Evolutionary conservation across 352 stramenopile species (phyloP), one percentile per base, ranked within the genome.

Genomic region (Globisporangium heterothallicum): DNA sequence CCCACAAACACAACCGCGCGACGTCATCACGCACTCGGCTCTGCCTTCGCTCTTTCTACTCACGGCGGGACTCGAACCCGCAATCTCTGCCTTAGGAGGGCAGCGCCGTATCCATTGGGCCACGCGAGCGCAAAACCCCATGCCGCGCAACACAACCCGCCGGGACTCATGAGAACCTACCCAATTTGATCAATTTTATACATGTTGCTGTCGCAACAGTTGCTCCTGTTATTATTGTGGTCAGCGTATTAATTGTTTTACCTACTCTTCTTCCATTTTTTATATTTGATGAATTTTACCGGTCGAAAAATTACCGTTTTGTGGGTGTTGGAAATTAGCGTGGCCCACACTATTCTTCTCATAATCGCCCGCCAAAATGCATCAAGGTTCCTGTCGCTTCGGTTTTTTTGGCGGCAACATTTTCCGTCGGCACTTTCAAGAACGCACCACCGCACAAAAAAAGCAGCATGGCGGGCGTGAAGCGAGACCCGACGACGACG

Each of bases 11-110:
- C n/a, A n/a, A n/a, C n/a, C n/a, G n/a, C n/a, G n/a, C n/a, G n/a
- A n/a, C n/a, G n/a, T n/a, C n/a, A n/a, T n/a, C n/a, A n/a, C n/a
- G n/a, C n/a, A n/a, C n/a, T n/a, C n/a, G n/a, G n/a, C n/a, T n/a
- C n/a, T 66, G 29, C 29, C 29, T 34, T 34, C 29, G 29, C 29
- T 34, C 29, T 34, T 34, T 34, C 29, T 74, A 83, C 72, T 81
- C 73, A 84, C 73, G 73, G 68, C 70, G 73, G 73, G 70, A 81
- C 70, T 84, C 73, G 73, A 84, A 84, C 73, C 72, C 73, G 68
- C 70, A 84, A 84, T 84, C 70, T 84, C 70, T 78, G 73, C 68
- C 73, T 84, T 84, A 80, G 72, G 72, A 80, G 70, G 70, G 67
- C 67, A 75, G 68, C 70, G 73, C 73, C 70, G 70, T 84, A 81